Conservation (phyloP, 768 basidiomycete species). For the Phylloporus rhodoxanthus region DNA sequence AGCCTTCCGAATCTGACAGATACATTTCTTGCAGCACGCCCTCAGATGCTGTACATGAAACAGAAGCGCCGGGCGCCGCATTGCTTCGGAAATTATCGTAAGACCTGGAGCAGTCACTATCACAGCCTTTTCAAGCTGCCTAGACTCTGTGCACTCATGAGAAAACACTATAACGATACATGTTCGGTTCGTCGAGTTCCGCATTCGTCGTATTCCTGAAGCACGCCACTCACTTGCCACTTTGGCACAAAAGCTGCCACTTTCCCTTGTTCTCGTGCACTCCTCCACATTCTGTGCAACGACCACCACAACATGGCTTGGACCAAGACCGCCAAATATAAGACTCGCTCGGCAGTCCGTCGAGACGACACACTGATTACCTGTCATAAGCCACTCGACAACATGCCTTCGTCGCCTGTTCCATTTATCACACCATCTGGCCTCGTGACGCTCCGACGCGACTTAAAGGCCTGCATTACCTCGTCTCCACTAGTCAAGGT, state of each 20-base stretch:
- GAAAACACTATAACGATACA: conserved; percentile 14
- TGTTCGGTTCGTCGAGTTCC: conserved; percentile 8
- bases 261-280: conserved; percentile 5
- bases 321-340: conserved; percentile 16
- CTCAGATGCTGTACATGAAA: conserved; percentile 22
- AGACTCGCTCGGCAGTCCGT: conserved; percentile 6
- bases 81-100: conserved; percentile 24
- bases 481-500: conserved; percentile 23
- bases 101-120: conserved; percentile 14
- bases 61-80: conserved; percentile 20
- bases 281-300: conserved; percentile 15
- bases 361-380: conserved; percentile 13
- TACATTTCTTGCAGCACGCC: conserved; percentile 11
- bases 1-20: conserved; percentile 4
- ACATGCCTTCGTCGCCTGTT: conserved; percentile 24
- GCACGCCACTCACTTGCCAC: conserved; percentile 9
- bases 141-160: conserved; percentile 10
- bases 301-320: conserved; percentile 18
- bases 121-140: conserved; percentile 16
- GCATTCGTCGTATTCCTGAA: conserved; percentile 7
- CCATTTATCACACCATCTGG: conserved; percentile 23
- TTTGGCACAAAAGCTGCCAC: conserved; percentile 15
- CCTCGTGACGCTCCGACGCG: conserved; percentile 26
- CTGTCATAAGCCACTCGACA: conserved; percentile 11
- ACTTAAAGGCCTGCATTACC: conserved; percentile 27